These are phyloP conservation scores for Xylariaceae sp. DNA, from an alignment of 2,329 filamentous ascomycete species.

Conservation along the genomic window DNA sequence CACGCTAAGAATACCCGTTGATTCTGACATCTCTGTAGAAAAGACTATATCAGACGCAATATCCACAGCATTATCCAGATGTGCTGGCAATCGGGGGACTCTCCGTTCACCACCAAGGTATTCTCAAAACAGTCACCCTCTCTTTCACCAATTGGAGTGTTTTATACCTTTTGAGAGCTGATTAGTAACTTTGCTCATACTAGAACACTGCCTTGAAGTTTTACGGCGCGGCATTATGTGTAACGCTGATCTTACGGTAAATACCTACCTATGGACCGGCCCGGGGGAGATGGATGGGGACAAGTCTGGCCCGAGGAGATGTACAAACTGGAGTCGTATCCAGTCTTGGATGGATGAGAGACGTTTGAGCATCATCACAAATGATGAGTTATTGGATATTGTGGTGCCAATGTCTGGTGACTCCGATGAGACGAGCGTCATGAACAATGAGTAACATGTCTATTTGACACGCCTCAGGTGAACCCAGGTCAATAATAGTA, in stretches of 20 bases:
- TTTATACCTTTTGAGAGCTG: neutral
- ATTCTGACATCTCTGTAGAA: too few species aligned
- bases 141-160: too few species aligned
- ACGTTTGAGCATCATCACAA: too few species aligned
- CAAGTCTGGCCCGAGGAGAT: neutral
- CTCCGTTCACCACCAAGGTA: neutral
- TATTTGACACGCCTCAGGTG: too few species aligned
- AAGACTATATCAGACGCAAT: conserved; percentile 2
- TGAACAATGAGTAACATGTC: too few species aligned
- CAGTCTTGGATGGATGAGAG: conserved; percentile 4
- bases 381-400: too few species aligned
- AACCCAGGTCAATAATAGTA: too few species aligned
- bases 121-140: too few species aligned
- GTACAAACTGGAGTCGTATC: conserved; percentile 1
- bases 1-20: too few species aligned
- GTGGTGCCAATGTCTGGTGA: too few species aligned
- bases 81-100: neutral
- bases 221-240: conserved; percentile 4
- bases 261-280: conserved; percentile 3
- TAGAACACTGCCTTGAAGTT: conserved; percentile 9
- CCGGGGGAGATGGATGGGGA: neutral
- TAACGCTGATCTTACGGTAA: conserved; percentile 2
- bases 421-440: too few species aligned
- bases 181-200: neutral
- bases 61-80: neutral